Evolutionary conservation across 148 eudicot genomes (phyloP).

Genomic region (Rhododendron vialii): DNA sequence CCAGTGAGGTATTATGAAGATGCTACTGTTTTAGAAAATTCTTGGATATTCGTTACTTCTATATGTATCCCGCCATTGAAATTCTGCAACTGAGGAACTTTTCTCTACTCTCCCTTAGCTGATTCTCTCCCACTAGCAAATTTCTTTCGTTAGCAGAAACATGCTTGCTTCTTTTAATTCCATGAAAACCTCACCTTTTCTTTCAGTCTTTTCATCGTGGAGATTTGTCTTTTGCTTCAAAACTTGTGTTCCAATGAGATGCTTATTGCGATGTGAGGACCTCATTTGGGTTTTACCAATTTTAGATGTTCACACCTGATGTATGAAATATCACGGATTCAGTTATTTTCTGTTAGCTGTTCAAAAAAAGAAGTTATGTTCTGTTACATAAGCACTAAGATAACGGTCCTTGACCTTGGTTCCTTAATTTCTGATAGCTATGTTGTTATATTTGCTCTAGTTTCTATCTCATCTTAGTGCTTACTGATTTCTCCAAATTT

Average conservation of each 20-base stretch:
- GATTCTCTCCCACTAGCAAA: neutral
- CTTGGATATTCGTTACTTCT: neutral
- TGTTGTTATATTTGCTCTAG: neutral
- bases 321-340: neutral
- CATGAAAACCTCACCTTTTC: neutral
- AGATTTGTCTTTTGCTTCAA: neutral
- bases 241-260: neutral
- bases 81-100: neutral
- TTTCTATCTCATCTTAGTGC: neutral
- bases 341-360: neutral
- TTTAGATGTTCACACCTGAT: neutral
- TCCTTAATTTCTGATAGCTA: neutral
- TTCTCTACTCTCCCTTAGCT: neutral
- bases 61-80: neutral
- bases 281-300: neutral
- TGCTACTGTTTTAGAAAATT: neutral
- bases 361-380: neutral
- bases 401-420: neutral
- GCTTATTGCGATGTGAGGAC: neutral
- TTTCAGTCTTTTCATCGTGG: neutral
- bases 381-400: neutral
- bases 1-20: neutral
- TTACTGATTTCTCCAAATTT: neutral
- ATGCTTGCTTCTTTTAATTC: neutral
- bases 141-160: neutral